phyloP scores from a whole-genome alignment of 805 yeast genomes.

The Komagataella kurtzmanii region DNA sequence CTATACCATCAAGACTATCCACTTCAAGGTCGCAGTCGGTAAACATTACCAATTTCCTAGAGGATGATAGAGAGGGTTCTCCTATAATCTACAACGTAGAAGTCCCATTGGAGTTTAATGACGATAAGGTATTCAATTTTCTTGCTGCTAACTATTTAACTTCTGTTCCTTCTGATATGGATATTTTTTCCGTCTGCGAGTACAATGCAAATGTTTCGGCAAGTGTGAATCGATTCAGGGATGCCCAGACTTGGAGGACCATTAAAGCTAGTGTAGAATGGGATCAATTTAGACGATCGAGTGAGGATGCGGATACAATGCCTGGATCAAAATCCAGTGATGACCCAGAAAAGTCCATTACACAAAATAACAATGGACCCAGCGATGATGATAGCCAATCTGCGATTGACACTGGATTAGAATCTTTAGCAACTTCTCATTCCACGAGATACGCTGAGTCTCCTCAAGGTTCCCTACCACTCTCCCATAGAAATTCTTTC shows the following conservation, averaged over 20 bases:
- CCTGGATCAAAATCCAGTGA: constrained; percentile 6
- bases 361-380: neutral
- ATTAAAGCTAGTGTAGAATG: constrained; percentile 33
- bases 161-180: constrained; percentile 32
- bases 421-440: constrained; percentile 1
- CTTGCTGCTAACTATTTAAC: constrained; percentile 36
- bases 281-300: constrained; percentile 6
- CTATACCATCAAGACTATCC: neutral
- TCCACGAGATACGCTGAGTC: neutral
- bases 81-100: constrained; percentile 27
- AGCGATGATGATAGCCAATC: constrained; percentile 8
- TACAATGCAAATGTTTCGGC: constrained; percentile 45
- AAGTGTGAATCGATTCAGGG: constrained; percentile 33
- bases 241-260: constrained; percentile 51
- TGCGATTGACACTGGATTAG: constrained; percentile 8
- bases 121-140: constrained; percentile 28
- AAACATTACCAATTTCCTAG: neutral
- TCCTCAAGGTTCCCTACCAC: neutral
- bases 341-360: constrained; percentile 1
- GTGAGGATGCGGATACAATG: neutral
- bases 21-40: neutral
- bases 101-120: constrained; percentile 28
- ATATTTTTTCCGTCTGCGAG: constrained; percentile 39
- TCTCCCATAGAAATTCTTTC: neutral
- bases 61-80: neutral